phyloP scores from a whole-genome alignment of 257 asterid species.

The Nicotiana tomentosiformis region DNA sequence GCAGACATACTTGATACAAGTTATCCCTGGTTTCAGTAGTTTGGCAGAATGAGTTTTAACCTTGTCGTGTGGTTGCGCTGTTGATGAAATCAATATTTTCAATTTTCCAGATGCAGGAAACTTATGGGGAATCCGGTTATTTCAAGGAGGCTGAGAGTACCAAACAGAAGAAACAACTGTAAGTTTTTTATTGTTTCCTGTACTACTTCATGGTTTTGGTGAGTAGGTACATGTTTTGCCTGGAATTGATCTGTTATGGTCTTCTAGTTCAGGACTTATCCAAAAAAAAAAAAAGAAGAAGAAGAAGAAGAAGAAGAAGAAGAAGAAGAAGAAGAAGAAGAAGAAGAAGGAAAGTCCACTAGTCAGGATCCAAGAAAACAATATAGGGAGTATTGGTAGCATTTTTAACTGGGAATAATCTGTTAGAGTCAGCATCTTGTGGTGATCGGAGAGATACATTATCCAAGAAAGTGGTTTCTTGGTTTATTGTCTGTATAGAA shows the following conservation, averaged over 20 bases:
- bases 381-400: neutral
- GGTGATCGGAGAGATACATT: neutral
- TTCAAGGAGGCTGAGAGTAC: constrained; percentile 41
- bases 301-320: neutral
- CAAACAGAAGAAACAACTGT: constrained; percentile 42
- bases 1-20: neutral
- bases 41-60: neutral
- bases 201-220: neutral
- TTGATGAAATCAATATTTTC: too few relatives aligned
- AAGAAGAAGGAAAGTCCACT: neutral
- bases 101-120: constrained; percentile 67
- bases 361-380: neutral
- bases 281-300: neutral
- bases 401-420: neutral
- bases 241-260: neutral
- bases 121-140: constrained; percentile 88
- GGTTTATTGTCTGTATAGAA: neutral
- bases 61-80: neutral
- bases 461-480: neutral
- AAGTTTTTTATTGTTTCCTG: constrained; percentile 16
- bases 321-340: too few relatives aligned
- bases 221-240: neutral
- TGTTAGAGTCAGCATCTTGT: neutral
- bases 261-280: neutral
- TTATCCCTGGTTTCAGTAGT: neutral